phyloP scores from a whole-genome alignment of 208 protist species.

The Leptomonas pyrrhocoris region DNA sequence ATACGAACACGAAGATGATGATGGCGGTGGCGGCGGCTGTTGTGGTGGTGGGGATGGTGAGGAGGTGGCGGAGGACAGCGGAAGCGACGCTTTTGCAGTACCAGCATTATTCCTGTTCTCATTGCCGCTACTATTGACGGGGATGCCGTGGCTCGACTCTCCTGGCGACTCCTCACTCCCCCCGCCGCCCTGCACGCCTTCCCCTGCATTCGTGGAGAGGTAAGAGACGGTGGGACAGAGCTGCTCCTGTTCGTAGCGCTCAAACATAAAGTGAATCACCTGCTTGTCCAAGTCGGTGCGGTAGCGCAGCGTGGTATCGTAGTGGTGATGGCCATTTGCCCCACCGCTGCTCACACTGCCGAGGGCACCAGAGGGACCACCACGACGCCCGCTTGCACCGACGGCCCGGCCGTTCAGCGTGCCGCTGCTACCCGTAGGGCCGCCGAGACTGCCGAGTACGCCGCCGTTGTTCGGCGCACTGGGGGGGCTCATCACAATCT shows the following conservation, averaged over 20 bases:
- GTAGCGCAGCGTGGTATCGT: slow-evolving; percentile 61
- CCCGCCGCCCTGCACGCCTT: background rate
- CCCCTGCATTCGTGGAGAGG: background rate
- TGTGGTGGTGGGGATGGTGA: background rate
- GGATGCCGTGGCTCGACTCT: no score
- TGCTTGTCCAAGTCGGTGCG: slow-evolving; percentile 84
- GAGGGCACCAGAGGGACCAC: background rate
- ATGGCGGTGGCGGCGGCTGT: no score
- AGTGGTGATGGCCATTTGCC: slow-evolving; percentile 3
- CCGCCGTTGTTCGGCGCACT: background rate
- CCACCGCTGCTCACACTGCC: slow-evolving; percentile 7
- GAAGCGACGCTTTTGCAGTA: background rate
- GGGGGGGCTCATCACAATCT: slow-evolving; percentile 6
- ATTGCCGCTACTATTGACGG: no score
- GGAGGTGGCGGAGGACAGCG: background rate
- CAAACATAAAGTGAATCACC: slow-evolving; percentile 87
- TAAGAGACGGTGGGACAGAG: slow-evolving; percentile 15
- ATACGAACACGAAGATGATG: no score
- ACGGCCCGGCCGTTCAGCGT: background rate
- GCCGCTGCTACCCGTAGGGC: background rate
- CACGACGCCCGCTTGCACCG: slow-evolving; percentile 6
- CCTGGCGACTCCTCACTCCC: background rate
- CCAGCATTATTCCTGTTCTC: background rate
- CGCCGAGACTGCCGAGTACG: background rate
- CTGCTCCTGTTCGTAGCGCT: slow-evolving; percentile 51